A percentile compares a stretch with the other conserved stretches of the same genome.
Conservation (phyloP, 2,329 filamentous ascomycete genomes). For the Cadophora luteo-olivacea region DNA sequence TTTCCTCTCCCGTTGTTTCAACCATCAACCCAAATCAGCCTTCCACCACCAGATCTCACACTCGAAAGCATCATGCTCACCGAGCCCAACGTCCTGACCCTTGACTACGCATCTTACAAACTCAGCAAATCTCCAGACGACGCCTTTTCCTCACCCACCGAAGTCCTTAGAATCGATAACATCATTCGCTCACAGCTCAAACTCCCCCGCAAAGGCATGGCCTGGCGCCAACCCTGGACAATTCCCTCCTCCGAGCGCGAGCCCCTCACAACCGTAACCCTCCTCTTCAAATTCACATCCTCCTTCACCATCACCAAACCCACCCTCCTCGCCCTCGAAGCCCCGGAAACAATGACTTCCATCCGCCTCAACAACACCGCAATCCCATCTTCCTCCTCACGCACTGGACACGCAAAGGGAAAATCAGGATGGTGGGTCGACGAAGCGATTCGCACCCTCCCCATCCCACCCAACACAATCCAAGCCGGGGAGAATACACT, state of each 20-base stretch:
- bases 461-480: slow-evolving; percentile 35
- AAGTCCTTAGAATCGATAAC: slow-evolving; percentile 44
- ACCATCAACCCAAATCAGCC: neutral
- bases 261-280: slow-evolving; percentile 31
- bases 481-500: slow-evolving; percentile 37
- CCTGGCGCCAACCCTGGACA: slow-evolving; percentile 43
- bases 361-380: slow-evolving; percentile 36
- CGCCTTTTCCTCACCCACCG: slow-evolving; percentile 34
- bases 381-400: slow-evolving; percentile 19
- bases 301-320: slow-evolving; percentile 24
- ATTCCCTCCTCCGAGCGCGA: slow-evolving; percentile 34
- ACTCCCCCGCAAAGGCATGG: slow-evolving; percentile 39
- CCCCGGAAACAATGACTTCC: slow-evolving; percentile 31
- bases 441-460: slow-evolving; percentile 41
- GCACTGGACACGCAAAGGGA: neutral
- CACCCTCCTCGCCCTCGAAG: slow-evolving; percentile 40
- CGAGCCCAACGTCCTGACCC: slow-evolving; percentile 44
- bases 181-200: slow-evolving; percentile 38
- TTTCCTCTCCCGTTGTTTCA: slow-evolving; percentile 32
- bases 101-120: slow-evolving; percentile 43
- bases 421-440: slow-evolving; percentile 43
- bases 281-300: slow-evolving; percentile 41
- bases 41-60: neutral
- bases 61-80: slow-evolving; percentile 36
- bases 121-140: slow-evolving; percentile 27